A percentile compares a stretch with the other conserved stretches of the same genome.
Conservation (phyloP, 129 eudicot species). For the Arctium minus region DNA sequence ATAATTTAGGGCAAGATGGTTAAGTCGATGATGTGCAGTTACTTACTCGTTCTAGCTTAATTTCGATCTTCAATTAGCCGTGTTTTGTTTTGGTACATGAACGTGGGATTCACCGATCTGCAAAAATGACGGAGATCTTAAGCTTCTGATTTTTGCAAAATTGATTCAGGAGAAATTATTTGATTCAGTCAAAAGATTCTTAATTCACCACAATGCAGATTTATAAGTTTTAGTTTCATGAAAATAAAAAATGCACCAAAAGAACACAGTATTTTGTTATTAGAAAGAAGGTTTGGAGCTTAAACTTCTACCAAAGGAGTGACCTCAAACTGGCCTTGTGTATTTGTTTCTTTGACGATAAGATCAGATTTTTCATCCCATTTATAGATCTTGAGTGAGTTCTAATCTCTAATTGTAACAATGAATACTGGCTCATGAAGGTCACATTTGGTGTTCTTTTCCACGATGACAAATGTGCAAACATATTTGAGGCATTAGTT, state of each 20-base stretch:
- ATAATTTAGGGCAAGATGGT: conserved; percentile 2
- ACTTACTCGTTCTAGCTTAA: neutral
- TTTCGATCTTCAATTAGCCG: neutral
- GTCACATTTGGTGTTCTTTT: conserved; percentile 95
- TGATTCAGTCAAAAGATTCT: neutral
- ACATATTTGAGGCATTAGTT: conserved; percentile 97
- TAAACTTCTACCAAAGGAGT: neutral
- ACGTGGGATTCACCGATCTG: neutral
- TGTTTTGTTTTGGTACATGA: neutral
- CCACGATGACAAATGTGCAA: conserved; percentile 87
- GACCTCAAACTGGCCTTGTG: neutral
- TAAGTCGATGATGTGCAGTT: neutral
- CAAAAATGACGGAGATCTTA: neutral
- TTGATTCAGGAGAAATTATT: neutral
- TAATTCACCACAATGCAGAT: neutral
- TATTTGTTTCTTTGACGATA: neutral
- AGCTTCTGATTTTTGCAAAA: neutral
- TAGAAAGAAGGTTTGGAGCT: neutral
- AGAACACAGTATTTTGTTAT: neutral
- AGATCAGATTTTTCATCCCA: neutral
- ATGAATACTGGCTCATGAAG: conserved; percentile 31
- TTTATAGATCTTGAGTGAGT: neutral
- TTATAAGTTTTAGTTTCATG: neutral
- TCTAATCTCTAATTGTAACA: conserved; percentile 2
- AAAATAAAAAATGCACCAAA: neutral